phyloP scores from a whole-genome alignment of 2,329 filamentous ascomycete species.

The Phialemoniopsis sp. region DNA sequence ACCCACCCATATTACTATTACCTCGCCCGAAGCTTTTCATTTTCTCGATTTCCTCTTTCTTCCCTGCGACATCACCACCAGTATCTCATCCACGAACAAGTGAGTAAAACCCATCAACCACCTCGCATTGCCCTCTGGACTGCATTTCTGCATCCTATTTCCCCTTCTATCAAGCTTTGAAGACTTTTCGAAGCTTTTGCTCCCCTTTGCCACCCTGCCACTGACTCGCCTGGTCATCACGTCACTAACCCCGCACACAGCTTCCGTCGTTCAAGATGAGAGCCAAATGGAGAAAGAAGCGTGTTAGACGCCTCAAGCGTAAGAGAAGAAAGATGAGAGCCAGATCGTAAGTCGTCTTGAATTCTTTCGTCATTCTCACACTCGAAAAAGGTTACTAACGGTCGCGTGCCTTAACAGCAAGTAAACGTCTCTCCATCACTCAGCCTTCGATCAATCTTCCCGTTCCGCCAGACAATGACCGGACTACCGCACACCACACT shows the following conservation, averaged over 20 bases:
- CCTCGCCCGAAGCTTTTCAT: constrained; percentile 3
- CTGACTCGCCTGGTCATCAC: background rate
- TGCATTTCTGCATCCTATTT: background rate
- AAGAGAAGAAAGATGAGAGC: constrained; percentile 99
- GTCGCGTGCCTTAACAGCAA: too few relatives aligned
- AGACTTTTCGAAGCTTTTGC: background rate
- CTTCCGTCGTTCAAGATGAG: constrained; percentile 59
- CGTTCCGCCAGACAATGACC: too few relatives aligned
- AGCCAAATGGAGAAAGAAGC: constrained; percentile 99
- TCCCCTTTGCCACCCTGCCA: background rate
- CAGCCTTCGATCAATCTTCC: background rate
- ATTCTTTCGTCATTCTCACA: background rate
- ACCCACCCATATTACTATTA: too few relatives aligned
- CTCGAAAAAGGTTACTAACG: too few relatives aligned
- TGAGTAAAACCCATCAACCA: constrained; percentile 6
- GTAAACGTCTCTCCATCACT: too few relatives aligned
- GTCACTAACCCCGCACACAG: constrained; percentile 15
- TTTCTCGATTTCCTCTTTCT: constrained; percentile 17
- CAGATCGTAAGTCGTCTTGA: constrained; percentile 68
- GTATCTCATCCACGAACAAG: constrained; percentile 41
- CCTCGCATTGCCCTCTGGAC: background rate
- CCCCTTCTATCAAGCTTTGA: background rate
- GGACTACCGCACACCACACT: too few relatives aligned
- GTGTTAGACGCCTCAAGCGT: constrained; percentile 96
- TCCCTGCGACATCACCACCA: constrained; percentile 31